These are phyloP conservation scores for Cryptococcus sp. DNA, from an alignment of 1,284 basidiomycete species.

Conservation along the genomic window DNA sequence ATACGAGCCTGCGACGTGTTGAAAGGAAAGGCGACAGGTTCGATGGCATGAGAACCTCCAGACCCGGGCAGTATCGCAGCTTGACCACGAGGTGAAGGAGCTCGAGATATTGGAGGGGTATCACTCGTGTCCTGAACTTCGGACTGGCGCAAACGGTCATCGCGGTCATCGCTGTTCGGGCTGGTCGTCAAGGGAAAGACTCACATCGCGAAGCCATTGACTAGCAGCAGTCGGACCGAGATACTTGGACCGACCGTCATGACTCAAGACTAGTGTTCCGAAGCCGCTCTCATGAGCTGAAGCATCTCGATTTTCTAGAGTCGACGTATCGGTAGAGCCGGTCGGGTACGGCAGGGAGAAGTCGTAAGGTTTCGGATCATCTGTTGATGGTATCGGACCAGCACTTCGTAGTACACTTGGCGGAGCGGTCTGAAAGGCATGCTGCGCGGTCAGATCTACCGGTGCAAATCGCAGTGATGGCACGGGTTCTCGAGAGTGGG, in stretches of 20 bases:
- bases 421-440: no score
- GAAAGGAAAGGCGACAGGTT: not conserved
- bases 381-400: not conserved
- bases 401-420: no score
- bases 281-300: not conserved
- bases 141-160: not conserved
- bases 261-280: not conserved
- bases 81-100: not conserved
- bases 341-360: not conserved
- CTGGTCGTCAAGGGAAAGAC: not conserved
- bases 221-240: slow-evolving; percentile 8
- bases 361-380: not conserved
- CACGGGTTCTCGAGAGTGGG: no score
- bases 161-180: not conserved
- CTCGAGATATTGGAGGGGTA: not conserved
- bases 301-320: not conserved
- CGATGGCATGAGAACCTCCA: not conserved
- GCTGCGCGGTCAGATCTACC: no score
- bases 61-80: not conserved
- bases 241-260: not conserved
- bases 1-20: not conserved
- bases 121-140: not conserved
- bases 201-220: slow-evolving; percentile 4
- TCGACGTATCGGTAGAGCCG: not conserved
- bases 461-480: no score